Evolutionary conservation across 2,329 filamentous ascomycete species (phyloP).

Genomic region (Paraconiothyrium sp.): DNA sequence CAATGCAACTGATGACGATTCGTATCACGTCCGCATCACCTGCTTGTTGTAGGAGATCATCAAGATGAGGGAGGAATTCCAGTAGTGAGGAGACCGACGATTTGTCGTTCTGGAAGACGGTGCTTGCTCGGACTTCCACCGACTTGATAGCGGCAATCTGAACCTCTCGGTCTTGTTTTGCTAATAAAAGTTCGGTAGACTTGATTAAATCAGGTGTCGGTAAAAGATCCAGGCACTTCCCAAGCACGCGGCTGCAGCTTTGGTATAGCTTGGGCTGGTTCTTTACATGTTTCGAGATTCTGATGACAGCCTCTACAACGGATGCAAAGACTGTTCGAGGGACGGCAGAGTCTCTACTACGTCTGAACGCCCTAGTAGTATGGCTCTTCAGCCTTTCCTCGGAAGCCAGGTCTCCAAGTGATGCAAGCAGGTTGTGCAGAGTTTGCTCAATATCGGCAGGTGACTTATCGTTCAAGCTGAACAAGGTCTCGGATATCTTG

Average conservation of each 20-base stretch:
- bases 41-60: conserved; percentile 77
- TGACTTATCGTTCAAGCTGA: conserved; percentile 67
- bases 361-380: conserved; percentile 41
- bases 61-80: conserved; percentile 81
- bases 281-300: conserved; percentile 72
- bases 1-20: conserved; percentile 86
- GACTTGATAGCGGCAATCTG: conserved; percentile 78
- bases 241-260: conserved; percentile 72
- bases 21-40: conserved; percentile 80
- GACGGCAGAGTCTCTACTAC: conserved; percentile 36
- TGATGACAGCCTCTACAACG: conserved; percentile 54
- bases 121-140: conserved; percentile 80
- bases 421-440: conserved; percentile 50
- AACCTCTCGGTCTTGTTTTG: conserved; percentile 74
- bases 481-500: conserved; percentile 74
- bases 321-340: conserved; percentile 46
- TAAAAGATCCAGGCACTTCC: conserved; percentile 82
- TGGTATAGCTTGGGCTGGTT: conserved; percentile 46
- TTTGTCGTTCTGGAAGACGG: conserved; percentile 74
- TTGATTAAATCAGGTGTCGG: conserved; percentile 90
- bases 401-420: conserved; percentile 49
- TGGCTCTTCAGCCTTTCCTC: conserved; percentile 44
- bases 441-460: conserved; percentile 47
- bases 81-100: conserved; percentile 76
- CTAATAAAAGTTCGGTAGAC: conserved; percentile 82